Base-by-base conservation (phyloP, 2,329 filamentous ascomycete species). In the Penicillium janthinellum region DNA sequence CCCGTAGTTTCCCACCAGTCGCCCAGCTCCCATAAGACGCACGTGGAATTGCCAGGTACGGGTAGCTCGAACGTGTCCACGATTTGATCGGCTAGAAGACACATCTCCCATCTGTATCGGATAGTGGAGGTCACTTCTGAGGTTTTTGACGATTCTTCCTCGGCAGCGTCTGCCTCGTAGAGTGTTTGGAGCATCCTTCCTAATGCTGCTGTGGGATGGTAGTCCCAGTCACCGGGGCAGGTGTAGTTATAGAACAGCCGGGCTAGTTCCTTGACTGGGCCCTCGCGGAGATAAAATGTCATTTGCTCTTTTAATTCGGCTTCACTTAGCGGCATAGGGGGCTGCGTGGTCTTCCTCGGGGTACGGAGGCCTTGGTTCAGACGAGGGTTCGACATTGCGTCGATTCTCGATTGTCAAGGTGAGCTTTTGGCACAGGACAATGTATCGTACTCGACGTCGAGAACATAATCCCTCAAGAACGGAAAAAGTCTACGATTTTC, bases 211-310 rank as follows among this genome's bases (percentile, higher is more conserved):
- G 22, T 17, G 35, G 35, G 22, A 22, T 17, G 11, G 15, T 14
- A n/a, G 22, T 28, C 17, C 51, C 38, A 54, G 28, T 54, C 51
- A 35, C 38, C 51, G 12, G 51, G 51, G 38, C 51, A 54, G 38
- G 39, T 54, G 22, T 39, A 6, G 10, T 54, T 6, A 37, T 54
- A 39, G 51, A 54, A 54, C 7, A 54, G 37, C 20, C 22, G 39
- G 15, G 51, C 51, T 4, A 45, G 25, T 14, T 12, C 15, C 12
- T 44, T 37, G 22, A 54, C 38, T 20, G 39, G 51, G 28, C 51
- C 51, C 7, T 44, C 6, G 22, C 25, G 38, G 28, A 54, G 38
- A 31, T 34, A 34, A 20, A 14, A 20, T 31, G 38, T 22, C 51
- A 54, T 44, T 20, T 45, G n/a, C 2, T 54, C 51, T 12, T 17